Base-by-base conservation (phyloP, 192 early-diverging fungal species). In the Martensiomyces pterosporus region DNA sequence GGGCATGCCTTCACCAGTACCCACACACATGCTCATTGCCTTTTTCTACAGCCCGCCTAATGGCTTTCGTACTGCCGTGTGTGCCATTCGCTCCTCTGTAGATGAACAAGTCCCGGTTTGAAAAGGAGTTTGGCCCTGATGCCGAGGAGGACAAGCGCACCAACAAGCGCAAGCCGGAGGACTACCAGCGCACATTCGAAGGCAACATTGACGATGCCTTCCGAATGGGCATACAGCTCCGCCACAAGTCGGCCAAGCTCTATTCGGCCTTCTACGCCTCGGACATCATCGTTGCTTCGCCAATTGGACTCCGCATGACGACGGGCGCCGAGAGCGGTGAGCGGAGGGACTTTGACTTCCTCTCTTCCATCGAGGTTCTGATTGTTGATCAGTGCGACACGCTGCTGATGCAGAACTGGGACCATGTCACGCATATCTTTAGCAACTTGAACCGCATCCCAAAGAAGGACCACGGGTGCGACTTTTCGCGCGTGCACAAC, bases 381-480 rank as follows among this genome's bases (percentile, higher is more conserved):
- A 83, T 99, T 43, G 52, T 94, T 10, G 93, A 97, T 62, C 83
- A 87, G 52, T 79, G 86, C 26, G 86, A 94, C 34, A 76, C 85
- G 35, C 70, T 97, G 50, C 58, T 93, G 52, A 97, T 95, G 94
- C 97, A 99, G 57, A 99, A 97, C 79, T 99, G 94, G 94, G 94
- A 99, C 50, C 93, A 99, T 52, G 71, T 96, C 27, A 60, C 79
- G 78, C 85, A 88, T 44, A 64, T 96, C 4, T 89, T 94, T 49
- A 67, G 87, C 12, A 78, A 91, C 50, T 47, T 95, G 64, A 97
- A 99, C 58, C 46, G 78, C 32, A 94, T 86, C 10, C 94, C 97
- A 3, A 93, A 91, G 51, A 78, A 88, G 53, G 69, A 87, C n/a
- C 93, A 94, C 43, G 93, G 85, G 21, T 94, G 91, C 63, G 93